These are phyloP conservation scores for Neonectria faginata DNA, from an alignment of 2,329 filamentous ascomycete genomes.

Conservation along the genomic window DNA sequence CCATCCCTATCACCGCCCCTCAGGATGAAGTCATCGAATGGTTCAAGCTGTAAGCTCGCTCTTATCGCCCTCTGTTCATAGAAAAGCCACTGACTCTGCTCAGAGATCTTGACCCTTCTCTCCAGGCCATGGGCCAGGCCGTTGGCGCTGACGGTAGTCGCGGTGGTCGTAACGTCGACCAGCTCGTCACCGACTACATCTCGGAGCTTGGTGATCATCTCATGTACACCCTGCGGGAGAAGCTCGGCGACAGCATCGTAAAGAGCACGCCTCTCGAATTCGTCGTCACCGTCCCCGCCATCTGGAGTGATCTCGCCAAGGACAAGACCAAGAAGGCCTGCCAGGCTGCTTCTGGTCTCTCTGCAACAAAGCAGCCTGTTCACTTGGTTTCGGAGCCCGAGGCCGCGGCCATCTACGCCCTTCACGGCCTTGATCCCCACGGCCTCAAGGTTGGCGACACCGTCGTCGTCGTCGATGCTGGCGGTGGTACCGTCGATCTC, in stretches of 20 bases:
- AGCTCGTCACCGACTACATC: conserved; percentile 61
- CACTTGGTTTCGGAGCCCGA: conserved; percentile 62
- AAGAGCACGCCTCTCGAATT: conserved; percentile 59
- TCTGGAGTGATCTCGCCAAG: conserved; percentile 66
- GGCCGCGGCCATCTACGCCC: conserved; percentile 60
- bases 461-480: conserved; percentile 64
- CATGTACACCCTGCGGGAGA: conserved; percentile 55
- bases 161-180: conserved; percentile 52
- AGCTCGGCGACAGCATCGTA: conserved; percentile 57
- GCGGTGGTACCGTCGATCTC: conserved; percentile 64
- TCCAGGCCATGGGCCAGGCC: conserved; percentile 49
- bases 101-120: conserved; percentile 53
- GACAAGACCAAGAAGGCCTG: conserved; percentile 61
- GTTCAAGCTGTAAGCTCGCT: conserved; percentile 60
- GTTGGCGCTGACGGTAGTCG: conserved; percentile 44
- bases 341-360: conserved; percentile 50
- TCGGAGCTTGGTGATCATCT: conserved; percentile 59
- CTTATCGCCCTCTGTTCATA: not conserved
- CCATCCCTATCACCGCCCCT: conserved; percentile 55
- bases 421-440: conserved; percentile 55
- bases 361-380: conserved; percentile 48
- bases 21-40: conserved; percentile 56
- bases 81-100: conserved; percentile 20
- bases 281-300: conserved; percentile 66
- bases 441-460: conserved; percentile 57